Evolutionary conservation across 2,329 filamentous ascomycete genomes (phyloP).

Genomic region (Corniculantispora saksenae): DNA sequence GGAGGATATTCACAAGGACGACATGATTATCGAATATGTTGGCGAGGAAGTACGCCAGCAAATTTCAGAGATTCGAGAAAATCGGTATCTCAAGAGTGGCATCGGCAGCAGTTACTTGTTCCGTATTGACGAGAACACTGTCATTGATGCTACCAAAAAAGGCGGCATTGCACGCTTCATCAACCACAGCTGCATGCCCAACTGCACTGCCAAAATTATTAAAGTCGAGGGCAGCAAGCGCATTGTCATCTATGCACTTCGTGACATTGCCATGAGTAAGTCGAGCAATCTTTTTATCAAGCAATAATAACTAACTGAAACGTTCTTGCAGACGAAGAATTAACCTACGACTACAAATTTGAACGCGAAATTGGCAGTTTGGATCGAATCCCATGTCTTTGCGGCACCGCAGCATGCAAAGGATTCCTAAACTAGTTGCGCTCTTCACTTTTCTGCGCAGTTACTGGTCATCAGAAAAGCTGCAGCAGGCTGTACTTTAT

Average conservation of each 20-base stretch:
- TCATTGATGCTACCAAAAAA: conserved; percentile 97
- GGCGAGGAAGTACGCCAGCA: conserved; percentile 96
- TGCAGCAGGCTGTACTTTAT: conserved; percentile 7
- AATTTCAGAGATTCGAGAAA: conserved; percentile 94
- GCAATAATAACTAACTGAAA: conserved; percentile 26
- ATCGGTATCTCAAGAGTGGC: conserved; percentile 89
- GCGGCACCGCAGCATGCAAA: conserved; percentile 94
- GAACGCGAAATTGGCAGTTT: conserved; percentile 93
- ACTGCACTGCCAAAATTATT: conserved; percentile 99
- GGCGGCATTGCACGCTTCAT: conserved; percentile 98
- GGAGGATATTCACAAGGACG: conserved; percentile 94
- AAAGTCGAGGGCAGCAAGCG: conserved; percentile 97
- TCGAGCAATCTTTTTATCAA: conserved; percentile 26
- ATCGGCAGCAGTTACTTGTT: conserved; percentile 98
- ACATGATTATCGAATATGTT: conserved; percentile 99
- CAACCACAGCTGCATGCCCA: conserved; percentile 97
- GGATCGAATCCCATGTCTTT: conserved; percentile 95
- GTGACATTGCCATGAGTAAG: conserved; percentile 93
- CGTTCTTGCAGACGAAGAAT: conserved; percentile 76
- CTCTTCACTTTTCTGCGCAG: not conserved
- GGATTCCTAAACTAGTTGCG: conserved; percentile 89
- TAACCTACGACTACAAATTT: conserved; percentile 99
- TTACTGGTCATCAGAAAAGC: not conserved
- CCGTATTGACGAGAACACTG: conserved; percentile 95
- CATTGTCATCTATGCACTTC: conserved; percentile 97